These are phyloP conservation scores for Persicaria tinctoria DNA, from an alignment of 148 eudicot species.

Conservation along the genomic window DNA sequence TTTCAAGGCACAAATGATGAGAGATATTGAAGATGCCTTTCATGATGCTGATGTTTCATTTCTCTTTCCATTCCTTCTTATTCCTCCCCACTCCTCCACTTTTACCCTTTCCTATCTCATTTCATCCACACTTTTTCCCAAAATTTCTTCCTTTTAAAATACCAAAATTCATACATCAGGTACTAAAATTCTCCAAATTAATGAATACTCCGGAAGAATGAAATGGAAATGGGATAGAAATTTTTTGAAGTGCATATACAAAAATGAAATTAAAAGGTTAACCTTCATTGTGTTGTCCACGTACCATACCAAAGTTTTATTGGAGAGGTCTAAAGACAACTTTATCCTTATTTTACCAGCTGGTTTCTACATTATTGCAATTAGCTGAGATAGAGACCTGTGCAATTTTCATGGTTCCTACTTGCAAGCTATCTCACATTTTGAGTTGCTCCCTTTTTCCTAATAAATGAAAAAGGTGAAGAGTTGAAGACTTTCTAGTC, in stretches of 20 bases:
- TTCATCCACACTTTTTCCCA: no score
- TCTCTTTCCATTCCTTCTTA: background rate
- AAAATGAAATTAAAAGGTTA: no score
- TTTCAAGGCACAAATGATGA: slow-evolving; percentile 46
- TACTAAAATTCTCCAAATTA: no score
- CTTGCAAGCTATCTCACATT: background rate
- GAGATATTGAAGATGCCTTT: slow-evolving; percentile 26
- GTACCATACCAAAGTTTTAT: background rate
- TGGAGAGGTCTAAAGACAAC: background rate
- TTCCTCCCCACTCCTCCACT: slow-evolving; percentile 8
- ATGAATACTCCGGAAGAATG: no score
- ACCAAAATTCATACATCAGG: no score
- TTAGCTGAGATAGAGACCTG: slow-evolving; percentile 13
- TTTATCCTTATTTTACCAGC: slow-evolving; percentile 2
- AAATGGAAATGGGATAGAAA: no score
- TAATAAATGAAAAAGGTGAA: slow-evolving; percentile 18
- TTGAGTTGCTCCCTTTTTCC: background rate
- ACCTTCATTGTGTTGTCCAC: no score
- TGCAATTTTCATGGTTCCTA: slow-evolving; percentile 11
- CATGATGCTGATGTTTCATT: slow-evolving; percentile 24
- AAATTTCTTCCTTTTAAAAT: no score
- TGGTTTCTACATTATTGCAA: slow-evolving; percentile 11
- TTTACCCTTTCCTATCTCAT: background rate
- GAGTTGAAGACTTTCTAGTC: slow-evolving; percentile 14
- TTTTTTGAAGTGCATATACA: no score